Evolutionary conservation across 768 basidiomycete genomes (phyloP).

Genomic region (Boletus fagicola): DNA sequence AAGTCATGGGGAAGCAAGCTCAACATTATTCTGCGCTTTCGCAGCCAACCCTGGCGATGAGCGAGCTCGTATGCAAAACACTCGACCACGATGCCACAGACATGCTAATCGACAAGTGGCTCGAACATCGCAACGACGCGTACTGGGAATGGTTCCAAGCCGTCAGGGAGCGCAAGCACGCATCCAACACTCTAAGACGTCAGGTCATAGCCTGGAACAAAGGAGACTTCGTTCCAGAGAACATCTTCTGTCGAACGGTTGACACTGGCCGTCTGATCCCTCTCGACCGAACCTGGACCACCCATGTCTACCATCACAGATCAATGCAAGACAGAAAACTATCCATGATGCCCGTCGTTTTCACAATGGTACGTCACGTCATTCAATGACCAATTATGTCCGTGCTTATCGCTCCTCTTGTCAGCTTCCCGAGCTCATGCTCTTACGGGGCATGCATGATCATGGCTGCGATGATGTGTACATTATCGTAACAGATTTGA

Average conservation of each 20-base stretch:
- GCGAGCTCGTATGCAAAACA: constrained; percentile 76
- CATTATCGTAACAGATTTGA: constrained; percentile 77
- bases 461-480: constrained; percentile 75
- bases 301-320: constrained; percentile 75
- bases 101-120: constrained; percentile 81
- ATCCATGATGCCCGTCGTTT: constrained; percentile 78
- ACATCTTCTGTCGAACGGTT: constrained; percentile 75
- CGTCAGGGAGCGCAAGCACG: constrained; percentile 64
- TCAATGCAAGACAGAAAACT: constrained; percentile 71
- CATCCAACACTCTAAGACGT: constrained; percentile 49
- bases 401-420: constrained; percentile 4
- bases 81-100: constrained; percentile 75
- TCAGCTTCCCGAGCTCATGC: constrained; percentile 76
- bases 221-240: constrained; percentile 75
- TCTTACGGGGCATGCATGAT: constrained; percentile 79
- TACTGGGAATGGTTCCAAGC: constrained; percentile 77
- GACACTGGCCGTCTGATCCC: constrained; percentile 77
- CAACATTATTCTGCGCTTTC: constrained; percentile 60
- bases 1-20: constrained; percentile 18
- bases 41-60: constrained; percentile 68
- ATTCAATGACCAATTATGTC: background rate
- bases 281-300: constrained; percentile 79
- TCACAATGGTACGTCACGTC: constrained; percentile 61
- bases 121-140: constrained; percentile 72
- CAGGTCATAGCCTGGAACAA: constrained; percentile 53